Evolutionary conservation across 768 basidiomycete species (phyloP), one percentile per base, ranked within the genome.

Genomic region (Baorangia bicolor): DNA sequence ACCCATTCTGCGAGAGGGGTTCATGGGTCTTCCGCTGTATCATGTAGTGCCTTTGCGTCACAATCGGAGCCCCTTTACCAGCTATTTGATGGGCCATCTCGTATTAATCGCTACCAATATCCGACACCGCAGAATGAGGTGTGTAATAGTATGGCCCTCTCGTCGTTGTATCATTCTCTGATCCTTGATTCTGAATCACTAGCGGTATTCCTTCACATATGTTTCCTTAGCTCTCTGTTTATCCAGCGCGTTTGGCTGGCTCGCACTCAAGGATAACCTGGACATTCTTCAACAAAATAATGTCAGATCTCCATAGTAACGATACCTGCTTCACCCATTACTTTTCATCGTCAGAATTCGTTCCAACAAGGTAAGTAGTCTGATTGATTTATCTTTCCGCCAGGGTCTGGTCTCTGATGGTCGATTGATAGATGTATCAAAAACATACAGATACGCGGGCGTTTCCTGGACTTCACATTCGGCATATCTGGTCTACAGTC

Each of bases 71-170:
- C 70, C 16, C 53, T 75, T 23, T 63, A 69, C 27, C 67, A 74
- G 59, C 49, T 78, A 16, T 81, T 81, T 55, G 79, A 80, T 27
- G 80, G 80, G 3, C 81, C 81, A 18, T 78, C 80, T 5, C 70
- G 74, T 28, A 59, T 64, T 39, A 58, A 37, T 20, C 63, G 57
- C 35, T 63, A 63, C 31, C 58, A 25, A 56, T 60, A 63, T 12
- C 52, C 58, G 45, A 20, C 51, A 2, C 33, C 49, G 9, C 52
- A 34, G 6, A 42, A 55, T 18, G 51, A 59, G 61, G 69, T 58
- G 53, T 14, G 63, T 65, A 30, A 63, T 14, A 10, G 21, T n/a
- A 12, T 50, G 23, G n/a, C n/a, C 28, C 13, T 28, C 40, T 35
- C 18, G 20, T 30, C 3, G 11, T 39, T 38, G 43, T 12, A 2